These are phyloP conservation scores for Symbiotaphrina buchneri DNA, from an alignment of 495 filamentous ascomycete species.

Conservation along the genomic window DNA sequence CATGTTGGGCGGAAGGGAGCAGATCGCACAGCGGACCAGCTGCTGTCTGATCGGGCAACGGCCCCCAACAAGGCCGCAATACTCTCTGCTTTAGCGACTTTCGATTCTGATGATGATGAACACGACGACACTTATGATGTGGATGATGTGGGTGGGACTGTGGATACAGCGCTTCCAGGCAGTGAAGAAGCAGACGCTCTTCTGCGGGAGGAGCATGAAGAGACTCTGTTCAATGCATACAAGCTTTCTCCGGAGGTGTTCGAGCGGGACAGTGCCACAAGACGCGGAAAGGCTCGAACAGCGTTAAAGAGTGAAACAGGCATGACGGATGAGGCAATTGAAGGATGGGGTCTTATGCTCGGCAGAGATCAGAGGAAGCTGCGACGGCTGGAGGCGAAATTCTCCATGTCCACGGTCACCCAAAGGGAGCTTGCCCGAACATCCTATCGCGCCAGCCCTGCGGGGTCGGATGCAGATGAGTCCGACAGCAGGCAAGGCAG, in stretches of 20 bases:
- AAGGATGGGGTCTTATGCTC: conserved; percentile 85
- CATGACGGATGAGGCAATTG: conserved; percentile 85
- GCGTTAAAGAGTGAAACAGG: conserved; percentile 54
- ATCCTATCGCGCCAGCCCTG: conserved; percentile 28
- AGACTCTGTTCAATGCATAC: conserved; percentile 42
- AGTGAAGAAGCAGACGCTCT: conserved; percentile 6
- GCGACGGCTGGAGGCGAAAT: conserved; percentile 39
- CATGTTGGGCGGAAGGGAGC: conserved; percentile 53
- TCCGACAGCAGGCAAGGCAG: conserved; percentile 12
- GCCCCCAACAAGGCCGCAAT: conserved; percentile 67
- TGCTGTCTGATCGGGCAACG: conserved; percentile 29
- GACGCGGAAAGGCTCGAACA: conserved; percentile 33
- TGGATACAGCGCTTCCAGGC: conserved; percentile 30
- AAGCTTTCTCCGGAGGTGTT: conserved; percentile 39
- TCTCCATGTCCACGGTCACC: conserved; percentile 30
- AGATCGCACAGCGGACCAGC: conserved; percentile 36
- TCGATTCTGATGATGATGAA: conserved; percentile 91
- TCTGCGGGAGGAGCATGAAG: conserved; percentile 5
- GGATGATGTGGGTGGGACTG: conserved; percentile 71
- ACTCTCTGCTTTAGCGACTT: conserved; percentile 69
- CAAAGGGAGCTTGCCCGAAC: conserved; percentile 40
- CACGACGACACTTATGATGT: conserved; percentile 93
- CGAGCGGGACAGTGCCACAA: conserved; percentile 39
- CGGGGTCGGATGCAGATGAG: conserved; percentile 18
- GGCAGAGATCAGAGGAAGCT: conserved; percentile 40